Evolutionary conservation across 2,329 filamentous ascomycete genomes (phyloP).

Genomic region (Diplodia intermedia): DNA sequence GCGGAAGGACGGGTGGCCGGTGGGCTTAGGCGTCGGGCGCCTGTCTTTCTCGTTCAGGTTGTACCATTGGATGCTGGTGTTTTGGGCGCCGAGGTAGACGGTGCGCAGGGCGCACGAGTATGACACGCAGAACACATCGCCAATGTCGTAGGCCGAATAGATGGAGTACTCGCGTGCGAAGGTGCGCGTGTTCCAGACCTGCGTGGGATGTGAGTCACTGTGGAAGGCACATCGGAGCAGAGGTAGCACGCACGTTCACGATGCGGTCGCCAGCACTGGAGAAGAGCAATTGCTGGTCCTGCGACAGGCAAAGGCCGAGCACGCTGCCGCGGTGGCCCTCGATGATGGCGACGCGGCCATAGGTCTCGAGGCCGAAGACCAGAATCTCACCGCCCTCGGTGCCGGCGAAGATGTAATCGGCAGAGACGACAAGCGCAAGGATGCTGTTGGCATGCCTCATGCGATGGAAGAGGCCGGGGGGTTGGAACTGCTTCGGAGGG

Average conservation of each 20-base stretch:
- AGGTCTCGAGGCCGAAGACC: constrained; percentile 87
- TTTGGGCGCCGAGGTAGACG: constrained; percentile 90
- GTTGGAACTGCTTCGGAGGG: constrained; percentile 13
- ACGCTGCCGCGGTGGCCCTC: constrained; percentile 93
- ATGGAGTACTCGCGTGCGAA: constrained; percentile 84
- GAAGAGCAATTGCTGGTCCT: constrained; percentile 78
- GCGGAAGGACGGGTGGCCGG: constrained; percentile 75
- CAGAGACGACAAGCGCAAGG: constrained; percentile 80
- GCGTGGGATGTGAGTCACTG: constrained; percentile 20
- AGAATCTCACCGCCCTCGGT: constrained; percentile 93
- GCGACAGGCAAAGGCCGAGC: constrained; percentile 80
- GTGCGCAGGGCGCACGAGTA: constrained; percentile 82
- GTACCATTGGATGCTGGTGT: constrained; percentile 95
- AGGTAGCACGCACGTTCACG: constrained; percentile 68
- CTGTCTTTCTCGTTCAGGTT: constrained; percentile 70
- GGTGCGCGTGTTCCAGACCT: constrained; percentile 81
- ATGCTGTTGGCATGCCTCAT: constrained; percentile 80
- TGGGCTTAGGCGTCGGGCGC: constrained; percentile 66
- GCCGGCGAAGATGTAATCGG: constrained; percentile 85
- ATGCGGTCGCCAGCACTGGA: constrained; percentile 93
- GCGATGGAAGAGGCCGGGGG: constrained; percentile 74
- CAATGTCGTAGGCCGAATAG: constrained; percentile 91
- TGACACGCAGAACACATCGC: constrained; percentile 93
- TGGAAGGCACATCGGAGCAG: not conserved
- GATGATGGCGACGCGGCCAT: constrained; percentile 77